phyloP scores from a whole-genome alignment of 805 yeast species.

The Wickerhamiella azymoides region DNA sequence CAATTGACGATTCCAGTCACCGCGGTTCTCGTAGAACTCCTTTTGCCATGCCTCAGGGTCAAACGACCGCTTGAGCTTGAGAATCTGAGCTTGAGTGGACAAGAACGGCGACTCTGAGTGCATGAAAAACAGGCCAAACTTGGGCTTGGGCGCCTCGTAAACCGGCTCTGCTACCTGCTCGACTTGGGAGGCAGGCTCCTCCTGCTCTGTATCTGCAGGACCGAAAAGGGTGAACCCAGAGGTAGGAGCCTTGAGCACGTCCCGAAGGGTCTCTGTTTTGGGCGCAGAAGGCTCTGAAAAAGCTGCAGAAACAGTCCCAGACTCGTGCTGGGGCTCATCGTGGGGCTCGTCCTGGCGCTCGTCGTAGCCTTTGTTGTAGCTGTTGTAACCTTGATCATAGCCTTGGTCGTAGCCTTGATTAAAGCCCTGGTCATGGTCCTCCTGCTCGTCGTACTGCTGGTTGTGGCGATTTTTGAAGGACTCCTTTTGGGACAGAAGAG shows the following conservation, averaged over 20 bases:
- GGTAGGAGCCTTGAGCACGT: conserved; percentile 36
- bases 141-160: conserved; percentile 10
- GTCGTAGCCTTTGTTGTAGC: too few relatives aligned
- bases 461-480: background rate
- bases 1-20: conserved; percentile 62
- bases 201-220: conserved; percentile 16
- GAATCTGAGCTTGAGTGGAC: conserved; percentile 68
- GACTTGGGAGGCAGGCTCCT: conserved; percentile 16
- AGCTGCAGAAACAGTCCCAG: conserved; percentile 3
- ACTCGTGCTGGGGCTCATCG: conserved; percentile 28
- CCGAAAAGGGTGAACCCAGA: conserved; percentile 31
- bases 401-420: too few relatives aligned
- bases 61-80: conserved; percentile 32
- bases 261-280: conserved; percentile 46
- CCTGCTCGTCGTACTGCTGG: conserved; percentile 6
- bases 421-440: conserved; percentile 4
- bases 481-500: background rate
- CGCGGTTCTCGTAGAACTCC: conserved; percentile 75
- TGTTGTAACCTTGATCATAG: too few relatives aligned
- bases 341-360: too few relatives aligned
- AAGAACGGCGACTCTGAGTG: conserved; percentile 80
- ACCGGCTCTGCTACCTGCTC: conserved; percentile 14
- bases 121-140: conserved; percentile 54
- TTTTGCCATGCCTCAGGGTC: conserved; percentile 43
- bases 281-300: conserved; percentile 10